Conservation (phyloP, 495 filamentous ascomycete genomes). For the Penicillium maclennaniae region DNA sequence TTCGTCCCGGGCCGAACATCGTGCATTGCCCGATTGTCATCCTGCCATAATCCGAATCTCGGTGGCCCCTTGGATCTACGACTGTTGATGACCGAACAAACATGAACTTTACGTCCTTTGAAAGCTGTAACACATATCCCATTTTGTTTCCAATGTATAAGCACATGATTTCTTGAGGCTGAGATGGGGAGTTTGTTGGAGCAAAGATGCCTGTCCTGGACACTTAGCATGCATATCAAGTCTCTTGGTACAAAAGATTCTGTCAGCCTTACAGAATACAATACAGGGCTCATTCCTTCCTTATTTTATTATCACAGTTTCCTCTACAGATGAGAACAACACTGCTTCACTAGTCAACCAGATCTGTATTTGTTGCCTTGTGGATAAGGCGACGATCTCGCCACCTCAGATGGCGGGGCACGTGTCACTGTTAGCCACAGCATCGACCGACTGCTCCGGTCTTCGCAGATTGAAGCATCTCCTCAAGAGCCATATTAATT, state of each 20-base stretch:
- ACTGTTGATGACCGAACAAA: background rate
- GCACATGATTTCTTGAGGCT: background rate
- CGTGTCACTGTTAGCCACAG: background rate
- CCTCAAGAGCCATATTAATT: background rate
- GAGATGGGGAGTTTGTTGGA: background rate
- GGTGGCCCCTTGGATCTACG: background rate
- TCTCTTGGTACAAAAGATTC: background rate
- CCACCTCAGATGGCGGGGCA: background rate
- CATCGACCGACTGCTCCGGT: background rate
- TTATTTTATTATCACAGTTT: background rate
- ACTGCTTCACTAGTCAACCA: background rate
- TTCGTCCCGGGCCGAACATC: slow-evolving; percentile 13
- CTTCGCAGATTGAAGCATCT: background rate
- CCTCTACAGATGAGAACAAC: background rate
- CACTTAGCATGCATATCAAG: background rate
- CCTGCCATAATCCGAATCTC: slow-evolving; percentile 19
- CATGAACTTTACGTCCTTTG: background rate
- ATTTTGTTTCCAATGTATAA: background rate
- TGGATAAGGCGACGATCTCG: background rate
- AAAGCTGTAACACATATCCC: background rate
- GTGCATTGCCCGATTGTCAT: slow-evolving; percentile 30
- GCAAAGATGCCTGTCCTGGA: background rate
- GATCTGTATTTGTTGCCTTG: background rate
- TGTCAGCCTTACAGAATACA: background rate
- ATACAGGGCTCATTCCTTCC: background rate